Base-by-base conservation (phyloP, 352 stramenopile species). In the Salisapilia sapeloensis region DNA sequence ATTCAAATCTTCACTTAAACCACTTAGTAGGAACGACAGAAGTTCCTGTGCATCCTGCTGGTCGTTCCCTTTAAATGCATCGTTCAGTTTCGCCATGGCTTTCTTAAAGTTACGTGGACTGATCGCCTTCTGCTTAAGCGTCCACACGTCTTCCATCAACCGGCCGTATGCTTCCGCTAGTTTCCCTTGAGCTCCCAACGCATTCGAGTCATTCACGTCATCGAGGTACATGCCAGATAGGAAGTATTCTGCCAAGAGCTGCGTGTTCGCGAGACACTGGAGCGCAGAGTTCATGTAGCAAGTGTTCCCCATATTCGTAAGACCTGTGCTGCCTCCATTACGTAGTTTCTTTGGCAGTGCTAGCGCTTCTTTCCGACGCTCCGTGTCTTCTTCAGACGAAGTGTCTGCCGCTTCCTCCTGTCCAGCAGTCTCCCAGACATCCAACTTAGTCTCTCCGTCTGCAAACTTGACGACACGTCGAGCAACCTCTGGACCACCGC, bases 1-100 rank as follows among this genome's bases (percentile, higher is more conserved):
- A 53, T 99, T 99, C 5, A 99, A 56, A 46, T 99, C 96, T 56
- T 99, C 95, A 37, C 92, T 94, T 13, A 99, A 66, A 13, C 90
- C 95, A 44, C 96, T 96, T 22, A 99, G 38, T 23, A 99, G 38
- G 53, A 95, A 97, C 2, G 74, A 57, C 6, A 99, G 58, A 16
- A 99, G 51, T 46, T 99, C 96, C 52, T 99, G 92, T 2, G 90
- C 71, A 54, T 99, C 96, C 40, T 99, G 95, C 54, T 99, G 95
- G 19, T 96, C 82, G 46, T 90, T 93, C 9, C 95, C 95, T n/a
- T 64, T 55, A 49, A 99, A 99, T 30, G 93, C 82, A 21, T 92
- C 81, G 33, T 96, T 93, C 44, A 98, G 96, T 30, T 87, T 90
- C n/a, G 82, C 86, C 8, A 91, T 87, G 3, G 70, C 82, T 29